Base-by-base conservation (phyloP, 768 basidiomycete species). In the Trametes maxima region DNA sequence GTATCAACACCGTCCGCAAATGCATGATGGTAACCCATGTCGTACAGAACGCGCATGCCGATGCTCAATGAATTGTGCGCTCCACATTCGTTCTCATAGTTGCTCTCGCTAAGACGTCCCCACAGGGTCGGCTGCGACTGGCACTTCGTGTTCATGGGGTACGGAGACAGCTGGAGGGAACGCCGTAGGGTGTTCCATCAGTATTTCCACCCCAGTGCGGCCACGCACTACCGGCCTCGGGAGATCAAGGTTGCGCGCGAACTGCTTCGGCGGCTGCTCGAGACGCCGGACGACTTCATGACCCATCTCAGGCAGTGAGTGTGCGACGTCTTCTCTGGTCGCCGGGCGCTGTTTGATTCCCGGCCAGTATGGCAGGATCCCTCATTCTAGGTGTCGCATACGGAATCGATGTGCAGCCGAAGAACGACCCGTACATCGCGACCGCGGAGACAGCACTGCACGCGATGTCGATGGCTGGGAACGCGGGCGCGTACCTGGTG, bases 401-500 rank as follows among this genome's bases (percentile, higher is more conserved):
- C 62, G 85, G 83, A 2, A 72, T 83, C 19, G 67, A 78, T 13
- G 73, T 79, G 10, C 61, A 73, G 39, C 70, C 76, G 0, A 45
- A 66, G 14, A 66, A 79, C 55, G 84, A 85, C 62, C 79, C 81
- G 2, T 79, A 77, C 62, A 72, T 85, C 36, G 63, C 67, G 0
- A 68, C 77, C 1, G 80, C 79, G 0, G 76, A 81, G 33, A 66
- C 74, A 6, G 78, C 80, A 2, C 65, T 77, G 11, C 63, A 73
- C 6, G 69, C 70, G 4, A 66, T 80, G 46, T 68, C 67, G 10
- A 63, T 69, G 33, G 79, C 79, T 1, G 69, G 74, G 0, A 65
- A 75, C n/a, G 78, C 78, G 1, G 82, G 80, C 14, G 63, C 73
- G 37, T 83, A 77, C 60, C 69, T 82, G 4, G 81, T 86, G 6